phyloP scores from a whole-genome alignment of 2,329 filamentous ascomycete species.

The Aspergillaceae sp. region DNA sequence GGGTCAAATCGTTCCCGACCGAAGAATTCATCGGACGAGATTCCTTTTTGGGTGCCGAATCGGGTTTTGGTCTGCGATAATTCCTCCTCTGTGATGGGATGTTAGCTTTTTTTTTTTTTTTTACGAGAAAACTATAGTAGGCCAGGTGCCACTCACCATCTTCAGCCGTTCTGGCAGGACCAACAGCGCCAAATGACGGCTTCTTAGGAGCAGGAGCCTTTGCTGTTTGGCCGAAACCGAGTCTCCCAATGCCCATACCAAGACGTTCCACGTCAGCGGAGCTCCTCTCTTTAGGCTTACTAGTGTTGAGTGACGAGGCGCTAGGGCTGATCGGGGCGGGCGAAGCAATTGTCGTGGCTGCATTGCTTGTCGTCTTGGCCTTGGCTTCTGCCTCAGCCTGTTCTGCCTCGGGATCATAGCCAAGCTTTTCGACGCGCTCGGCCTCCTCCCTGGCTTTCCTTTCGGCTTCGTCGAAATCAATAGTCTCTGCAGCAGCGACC shows the following conservation, averaged over 20 bases:
- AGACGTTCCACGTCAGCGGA: conserved; percentile 77
- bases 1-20: conserved; percentile 82
- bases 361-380: conserved; percentile 30
- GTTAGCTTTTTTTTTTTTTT: conserved; percentile 1
- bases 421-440: conserved; percentile 87
- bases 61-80: conserved; percentile 78
- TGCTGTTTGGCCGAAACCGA: conserved; percentile 82
- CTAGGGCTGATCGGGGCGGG: conserved; percentile 68
- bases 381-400: conserved; percentile 40
- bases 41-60: conserved; percentile 88
- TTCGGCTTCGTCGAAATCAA: conserved; percentile 97
- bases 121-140: neutral
- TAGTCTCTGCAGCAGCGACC: conserved; percentile 60
- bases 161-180: conserved; percentile 59
- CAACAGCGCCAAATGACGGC: conserved; percentile 80
- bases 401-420: conserved; percentile 90
- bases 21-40: conserved; percentile 97
- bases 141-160: conserved; percentile 50
- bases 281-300: conserved; percentile 44
- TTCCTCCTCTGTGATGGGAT: conserved; percentile 51
- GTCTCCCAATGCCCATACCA: conserved; percentile 75
- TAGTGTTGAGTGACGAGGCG: conserved; percentile 50
- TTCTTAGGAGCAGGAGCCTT: conserved; percentile 61
- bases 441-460: conserved; percentile 96
- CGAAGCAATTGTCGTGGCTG: conserved; percentile 57